Evolutionary conservation across 352 stramenopile genomes (phyloP).

Genomic region (Phytophthora constricta): DNA sequence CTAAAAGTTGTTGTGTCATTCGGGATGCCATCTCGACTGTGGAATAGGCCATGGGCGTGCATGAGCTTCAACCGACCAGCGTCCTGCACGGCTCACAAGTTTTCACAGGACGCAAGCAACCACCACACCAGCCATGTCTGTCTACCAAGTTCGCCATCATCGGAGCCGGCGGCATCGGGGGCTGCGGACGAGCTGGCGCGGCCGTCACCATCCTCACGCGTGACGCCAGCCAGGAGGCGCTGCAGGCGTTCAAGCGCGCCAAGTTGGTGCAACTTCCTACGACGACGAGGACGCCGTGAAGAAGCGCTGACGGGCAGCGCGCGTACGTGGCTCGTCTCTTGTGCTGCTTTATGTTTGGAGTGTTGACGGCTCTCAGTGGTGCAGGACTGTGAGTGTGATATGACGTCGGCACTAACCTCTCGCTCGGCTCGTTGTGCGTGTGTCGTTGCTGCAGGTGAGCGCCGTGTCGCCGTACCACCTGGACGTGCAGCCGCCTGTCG

Average conservation of each 20-base stretch:
- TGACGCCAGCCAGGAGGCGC: slow-evolving; percentile 25
- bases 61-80: too few relatives aligned
- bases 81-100: slow-evolving; percentile 27
- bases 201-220: slow-evolving; percentile 36
- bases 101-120: slow-evolving; percentile 12
- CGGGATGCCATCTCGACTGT: too few relatives aligned
- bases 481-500: neutral
- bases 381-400: neutral
- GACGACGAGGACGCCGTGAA: slow-evolving; percentile 20
- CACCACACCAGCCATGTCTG: slow-evolving; percentile 11
- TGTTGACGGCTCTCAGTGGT: too few relatives aligned
- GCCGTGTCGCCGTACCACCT: slow-evolving; percentile 16
- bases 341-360: neutral
- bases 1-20: too few relatives aligned
- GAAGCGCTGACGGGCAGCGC: slow-evolving; percentile 26
- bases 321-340: slow-evolving; percentile 2
- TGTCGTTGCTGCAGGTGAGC: slow-evolving; percentile 2
- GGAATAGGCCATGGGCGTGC: too few relatives aligned
- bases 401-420: neutral
- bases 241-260: slow-evolving; percentile 39
- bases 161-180: slow-evolving; percentile 35
- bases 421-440: neutral
- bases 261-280: slow-evolving; percentile 32
- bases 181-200: slow-evolving; percentile 27
- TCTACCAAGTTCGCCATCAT: slow-evolving; percentile 34